phyloP scores from a whole-genome alignment of 495 filamentous ascomycete genomes.

The Aspergillus incahuasiensis region DNA sequence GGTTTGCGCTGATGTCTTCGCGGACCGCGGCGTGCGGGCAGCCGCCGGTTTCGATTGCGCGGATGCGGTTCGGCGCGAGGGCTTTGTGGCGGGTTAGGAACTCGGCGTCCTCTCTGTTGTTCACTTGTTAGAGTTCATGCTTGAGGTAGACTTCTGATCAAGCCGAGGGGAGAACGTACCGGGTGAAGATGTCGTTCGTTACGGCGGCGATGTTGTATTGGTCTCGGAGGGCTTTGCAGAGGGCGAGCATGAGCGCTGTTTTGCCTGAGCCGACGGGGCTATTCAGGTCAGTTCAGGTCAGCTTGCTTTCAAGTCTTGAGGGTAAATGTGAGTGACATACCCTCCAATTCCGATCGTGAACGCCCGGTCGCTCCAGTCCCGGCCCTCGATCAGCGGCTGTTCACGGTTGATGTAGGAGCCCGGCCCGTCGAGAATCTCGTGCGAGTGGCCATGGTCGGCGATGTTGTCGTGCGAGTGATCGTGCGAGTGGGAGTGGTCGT shows the following conservation, averaged over 20 bases:
- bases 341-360: constrained; percentile 97
- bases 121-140: constrained; percentile 2
- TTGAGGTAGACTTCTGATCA: background rate
- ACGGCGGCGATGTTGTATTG: constrained; percentile 86
- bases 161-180: constrained; percentile 26
- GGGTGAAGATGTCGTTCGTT: constrained; percentile 98
- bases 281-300: background rate
- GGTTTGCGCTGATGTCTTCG: constrained; percentile 92
- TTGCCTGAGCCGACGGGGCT: constrained; percentile 98
- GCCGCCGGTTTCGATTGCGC: constrained; percentile 95
- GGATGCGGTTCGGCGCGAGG: constrained; percentile 75
- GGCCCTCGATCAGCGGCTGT: constrained; percentile 83
- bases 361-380: constrained; percentile 84
- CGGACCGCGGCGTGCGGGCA: constrained; percentile 97
- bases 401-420: constrained; percentile 88
- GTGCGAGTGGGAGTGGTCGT: constrained; percentile 40
- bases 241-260: constrained; percentile 89
- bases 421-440: constrained; percentile 93
- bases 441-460: constrained; percentile 86
- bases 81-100: constrained; percentile 86
- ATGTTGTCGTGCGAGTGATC: constrained; percentile 58
- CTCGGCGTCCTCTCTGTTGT: constrained; percentile 81
- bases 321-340: constrained; percentile 51
- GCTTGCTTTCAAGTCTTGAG: background rate
- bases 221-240: constrained; percentile 74